Conservation (phyloP, 768 basidiomycete species). For the Termitomyces sp. region DNA sequence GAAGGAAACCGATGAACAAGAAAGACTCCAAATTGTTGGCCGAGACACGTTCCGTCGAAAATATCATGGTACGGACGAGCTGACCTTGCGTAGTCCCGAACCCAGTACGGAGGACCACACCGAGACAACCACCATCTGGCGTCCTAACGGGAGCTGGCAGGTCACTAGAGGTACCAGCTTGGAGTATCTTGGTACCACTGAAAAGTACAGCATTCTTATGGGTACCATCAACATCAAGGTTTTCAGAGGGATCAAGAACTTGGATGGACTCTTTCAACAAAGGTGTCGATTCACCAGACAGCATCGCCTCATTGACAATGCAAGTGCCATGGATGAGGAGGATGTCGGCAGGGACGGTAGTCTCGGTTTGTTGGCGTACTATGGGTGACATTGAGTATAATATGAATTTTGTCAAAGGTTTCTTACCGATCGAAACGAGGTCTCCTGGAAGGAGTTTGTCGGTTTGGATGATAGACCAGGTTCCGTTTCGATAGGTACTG, state of each 20-base stretch:
- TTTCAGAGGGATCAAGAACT: constrained; percentile 67
- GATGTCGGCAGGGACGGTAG: constrained; percentile 88
- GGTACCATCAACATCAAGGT: constrained; percentile 75
- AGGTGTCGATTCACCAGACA: constrained; percentile 97
- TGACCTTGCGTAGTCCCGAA: constrained; percentile 98
- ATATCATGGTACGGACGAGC: constrained; percentile 98
- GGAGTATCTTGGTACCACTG: constrained; percentile 95
- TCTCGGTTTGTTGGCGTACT: constrained; percentile 74
- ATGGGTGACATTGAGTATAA: constrained; percentile 1
- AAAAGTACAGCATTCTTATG: constrained; percentile 91
- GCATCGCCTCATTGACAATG: constrained; percentile 99
- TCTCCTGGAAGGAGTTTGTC: constrained; percentile 91
- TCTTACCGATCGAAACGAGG: constrained; percentile 67
- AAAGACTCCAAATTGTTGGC: constrained; percentile 96
- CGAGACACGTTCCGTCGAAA: constrained; percentile 93
- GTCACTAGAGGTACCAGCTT: constrained; percentile 55
- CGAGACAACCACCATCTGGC: constrained; percentile 90
- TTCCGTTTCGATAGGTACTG: constrained; percentile 68
- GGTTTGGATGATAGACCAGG: constrained; percentile 78
- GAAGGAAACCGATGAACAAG: constrained; percentile 95
- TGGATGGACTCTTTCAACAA: constrained; percentile 94
- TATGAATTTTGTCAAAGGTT: background rate
- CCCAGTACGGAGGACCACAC: constrained; percentile 88
- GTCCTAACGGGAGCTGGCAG: constrained; percentile 48
- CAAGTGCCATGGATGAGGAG: constrained; percentile 88